Base-by-base conservation (phyloP, 495 filamentous ascomycete genomes). In the Penicillium simplicissimum region DNA sequence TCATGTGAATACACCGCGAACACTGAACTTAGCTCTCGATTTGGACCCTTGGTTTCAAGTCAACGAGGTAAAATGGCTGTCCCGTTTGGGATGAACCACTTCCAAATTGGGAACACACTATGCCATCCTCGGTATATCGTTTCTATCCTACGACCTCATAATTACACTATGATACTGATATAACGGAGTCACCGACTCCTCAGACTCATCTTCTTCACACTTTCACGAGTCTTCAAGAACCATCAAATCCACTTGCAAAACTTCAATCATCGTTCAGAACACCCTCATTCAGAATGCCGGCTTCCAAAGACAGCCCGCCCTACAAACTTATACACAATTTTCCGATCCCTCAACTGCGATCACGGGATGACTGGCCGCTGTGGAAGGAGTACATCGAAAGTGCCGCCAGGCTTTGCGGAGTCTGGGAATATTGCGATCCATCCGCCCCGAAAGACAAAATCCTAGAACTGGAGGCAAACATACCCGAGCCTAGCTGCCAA, bases 341-440 rank as follows among this genome's bases (percentile, higher is more conserved):
- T 0, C 42, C 42, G 3, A 19, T 45, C 42, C 42, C 42, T 45
- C 17, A 21, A 10, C 19, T 55, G 6, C 52, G 21, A 14, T 55
- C 52, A 23, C 19, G 17, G 8, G 21, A 23, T 13, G 52, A 55
- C 34, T 55, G 52, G 52, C 52, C 33, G 1, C 7, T 6, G 4
- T 55, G 52, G 52, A 21, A 23, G 10, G 35, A 38, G 5, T 31
- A 55, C 31, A 55, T 55, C 8, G 21, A 55, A 25, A 55, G 14
- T 3, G 38, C 34, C 17, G 33, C 52, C 9, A 36, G 11, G 19
- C 19, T 36, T n/a, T 38, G 17, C 23, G 52, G 52, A 2, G 35
- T 55, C 15, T 55, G 52, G 52, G 52, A 55, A n/a, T 55, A 25
- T 28, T 55, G 52, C 34, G 34, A 55, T 8, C 52, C 52, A 23